These are phyloP conservation scores for Capsella bursapastoris DNA, from an alignment of 345 rosid genomes.

Conservation along the genomic window DNA sequence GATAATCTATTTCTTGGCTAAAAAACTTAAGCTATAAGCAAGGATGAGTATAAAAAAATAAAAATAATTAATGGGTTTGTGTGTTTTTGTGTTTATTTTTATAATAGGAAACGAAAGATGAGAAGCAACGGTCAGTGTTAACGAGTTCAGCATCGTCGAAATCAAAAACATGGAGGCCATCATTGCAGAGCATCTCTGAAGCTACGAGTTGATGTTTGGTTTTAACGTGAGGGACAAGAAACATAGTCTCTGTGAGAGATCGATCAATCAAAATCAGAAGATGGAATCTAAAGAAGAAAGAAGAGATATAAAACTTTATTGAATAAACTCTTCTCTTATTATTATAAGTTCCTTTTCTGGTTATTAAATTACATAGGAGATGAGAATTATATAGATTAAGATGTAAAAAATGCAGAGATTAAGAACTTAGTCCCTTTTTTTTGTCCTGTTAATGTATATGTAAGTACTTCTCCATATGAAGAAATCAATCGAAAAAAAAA, in stretches of 20 bases:
- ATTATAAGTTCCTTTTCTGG: neutral
- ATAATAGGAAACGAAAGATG: slow-evolving; percentile 53
- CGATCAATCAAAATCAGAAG: neutral
- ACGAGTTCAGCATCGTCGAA: slow-evolving; percentile 51
- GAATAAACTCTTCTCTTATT: slow-evolving; percentile 26
- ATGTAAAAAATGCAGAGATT: slow-evolving; percentile 33
- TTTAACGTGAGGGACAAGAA: slow-evolving; percentile 36
- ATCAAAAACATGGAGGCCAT: slow-evolving; percentile 85
- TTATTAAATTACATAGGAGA: slow-evolving; percentile 8
- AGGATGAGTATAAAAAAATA: neutral
- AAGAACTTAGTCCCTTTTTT: slow-evolving; percentile 22
- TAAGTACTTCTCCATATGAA: slow-evolving; percentile 21
- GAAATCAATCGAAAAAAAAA: neutral
- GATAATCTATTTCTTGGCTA: neutral
- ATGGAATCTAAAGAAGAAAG: slow-evolving; percentile 23
- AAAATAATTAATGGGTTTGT: neutral
- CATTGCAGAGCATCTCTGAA: slow-evolving; percentile 87
- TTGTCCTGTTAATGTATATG: slow-evolving; percentile 35
- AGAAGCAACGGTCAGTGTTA: slow-evolving; percentile 57
- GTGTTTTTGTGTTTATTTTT: neutral
- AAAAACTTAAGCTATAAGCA: neutral
- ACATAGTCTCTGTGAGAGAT: slow-evolving; percentile 29
- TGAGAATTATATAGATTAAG: slow-evolving; percentile 7
- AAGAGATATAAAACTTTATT: slow-evolving; percentile 4
- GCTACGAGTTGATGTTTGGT: slow-evolving; percentile 52